These are phyloP conservation scores for Ajuga chamaepitys DNA, from an alignment of 257 asterid genomes.

Conservation along the genomic window DNA sequence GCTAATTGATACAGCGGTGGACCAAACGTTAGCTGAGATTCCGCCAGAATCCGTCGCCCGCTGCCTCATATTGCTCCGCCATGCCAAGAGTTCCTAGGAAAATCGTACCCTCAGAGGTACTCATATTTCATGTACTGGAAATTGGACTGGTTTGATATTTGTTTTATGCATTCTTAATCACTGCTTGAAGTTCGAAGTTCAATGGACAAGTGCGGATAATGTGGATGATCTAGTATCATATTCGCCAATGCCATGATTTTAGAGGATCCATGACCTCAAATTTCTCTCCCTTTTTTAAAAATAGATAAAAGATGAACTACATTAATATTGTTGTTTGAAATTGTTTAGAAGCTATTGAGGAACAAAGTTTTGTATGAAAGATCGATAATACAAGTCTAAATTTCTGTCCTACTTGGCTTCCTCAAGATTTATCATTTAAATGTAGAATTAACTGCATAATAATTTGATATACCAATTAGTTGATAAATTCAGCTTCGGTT, in stretches of 20 bases:
- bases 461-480: not conserved
- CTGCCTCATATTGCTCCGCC: constrained; percentile 81
- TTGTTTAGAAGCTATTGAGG: too few species aligned
- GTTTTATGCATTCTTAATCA: not conserved
- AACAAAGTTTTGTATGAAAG: too few species aligned
- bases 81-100: constrained; percentile 66
- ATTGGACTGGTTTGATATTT: not conserved
- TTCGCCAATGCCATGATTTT: not conserved
- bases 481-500: not conserved
- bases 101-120: constrained; percentile 58
- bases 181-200: not conserved
- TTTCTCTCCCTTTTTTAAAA: not conserved
- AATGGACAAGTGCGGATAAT: not conserved
- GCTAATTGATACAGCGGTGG: constrained; percentile 30
- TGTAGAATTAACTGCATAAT: not conserved
- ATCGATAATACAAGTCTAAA: too few species aligned
- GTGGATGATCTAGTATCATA: not conserved
- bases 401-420: not conserved
- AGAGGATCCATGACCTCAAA: not conserved
- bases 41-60: constrained; percentile 36
- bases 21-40: constrained; percentile 30
- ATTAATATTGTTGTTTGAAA: too few species aligned
- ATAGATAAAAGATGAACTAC: too few species aligned
- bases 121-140: not conserved
- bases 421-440: not conserved